Evolutionary conservation across 2,329 filamentous ascomycete genomes (phyloP), one percentile per base, ranked within the genome.

Genomic region (Colletotrichum tofieldiae): DNA sequence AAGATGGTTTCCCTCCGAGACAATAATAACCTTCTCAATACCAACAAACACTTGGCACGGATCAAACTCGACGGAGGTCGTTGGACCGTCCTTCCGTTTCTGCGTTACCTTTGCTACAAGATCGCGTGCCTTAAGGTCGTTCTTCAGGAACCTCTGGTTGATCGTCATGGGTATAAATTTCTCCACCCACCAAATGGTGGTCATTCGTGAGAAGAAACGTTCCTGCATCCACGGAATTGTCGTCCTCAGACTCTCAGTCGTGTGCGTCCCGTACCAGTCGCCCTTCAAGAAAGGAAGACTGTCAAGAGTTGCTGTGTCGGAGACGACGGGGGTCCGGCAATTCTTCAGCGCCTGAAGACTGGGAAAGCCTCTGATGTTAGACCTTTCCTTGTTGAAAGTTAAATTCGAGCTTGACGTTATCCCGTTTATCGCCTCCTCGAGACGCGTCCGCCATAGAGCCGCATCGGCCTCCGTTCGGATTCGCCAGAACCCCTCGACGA

Each of bases 191-290:
- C 60, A 52, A 11, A 52, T 16, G 37, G 60, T 52, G n/a, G 29
- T 16, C 16, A 29, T 41, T 37, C 35, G 23, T 0, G 35, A 41
- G 7, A 8, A 16, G 35, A 39, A 63, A 2, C 20, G 23, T 20
- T 12, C 29, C 16, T 52, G 45, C 35, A 63, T 52, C 60, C 60
- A 63, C 6, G 60, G 60, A 14, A 63, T 41, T 14, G 60, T 41
- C 9, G 32, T 20, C 23, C 5, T 26, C 45, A 63, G 14, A 35
- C n/a, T 63, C 1, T 63, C 35, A 3, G 60, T 29, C 1, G 60
- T 63, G 45, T 52, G 60, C 9, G 32, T 52, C 32, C 35, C n/a
- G 45, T 63, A 63, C 60, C 60, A 52, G 9, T 52, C 60, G 32
- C 60, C 45, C 35, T 63, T 35, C n/a, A 52, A 2, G 2, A 39